Percentiles rank a stretch among this genome's conserved stretches.
These are phyloP conservation scores for Capsicum chinense DNA, from an alignment of 257 asterid species.

Conservation along the genomic window DNA sequence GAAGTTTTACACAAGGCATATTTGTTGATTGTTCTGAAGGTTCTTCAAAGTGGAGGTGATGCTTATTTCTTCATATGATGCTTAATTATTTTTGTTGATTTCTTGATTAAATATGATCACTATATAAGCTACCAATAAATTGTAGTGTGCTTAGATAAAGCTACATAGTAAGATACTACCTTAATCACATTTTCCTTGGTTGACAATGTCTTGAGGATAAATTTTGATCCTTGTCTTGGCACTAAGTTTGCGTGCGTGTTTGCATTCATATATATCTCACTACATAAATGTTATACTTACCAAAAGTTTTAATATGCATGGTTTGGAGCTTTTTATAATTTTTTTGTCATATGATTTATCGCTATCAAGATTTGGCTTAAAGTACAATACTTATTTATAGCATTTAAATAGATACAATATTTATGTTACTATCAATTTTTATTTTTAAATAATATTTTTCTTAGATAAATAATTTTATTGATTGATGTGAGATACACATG, in stretches of 20 bases:
- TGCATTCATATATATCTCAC: not conserved
- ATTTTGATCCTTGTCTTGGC: not conserved
- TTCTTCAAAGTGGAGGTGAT: conserved; percentile 64
- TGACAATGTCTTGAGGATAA: not conserved
- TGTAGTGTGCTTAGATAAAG: not conserved
- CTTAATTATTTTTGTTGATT: not conserved
- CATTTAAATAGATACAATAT: too few relatives aligned
- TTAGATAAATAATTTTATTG: too few relatives aligned
- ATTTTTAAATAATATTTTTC: too few relatives aligned
- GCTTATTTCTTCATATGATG: not conserved
- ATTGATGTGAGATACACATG: too few relatives aligned
- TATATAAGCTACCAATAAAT: not conserved
- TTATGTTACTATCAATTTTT: too few relatives aligned
- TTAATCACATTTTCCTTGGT: not conserved
- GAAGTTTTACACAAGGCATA: conserved; percentile 61
- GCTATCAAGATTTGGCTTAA: too few relatives aligned
- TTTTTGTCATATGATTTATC: too few relatives aligned
- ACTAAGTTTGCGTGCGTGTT: not conserved
- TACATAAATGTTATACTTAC: not conserved
- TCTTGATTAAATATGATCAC: not conserved
- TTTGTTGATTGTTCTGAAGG: conserved; percentile 59
- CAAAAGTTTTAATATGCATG: conserved; percentile 48
- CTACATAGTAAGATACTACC: conserved; percentile 4
- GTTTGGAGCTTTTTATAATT: conserved; percentile 60
- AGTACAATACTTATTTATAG: too few relatives aligned